Percentiles rank a stretch among this genome's conserved stretches.
Evolutionary conservation across 495 filamentous ascomycete species (phyloP).

Genomic region (Gamarada debralockiae): DNA sequence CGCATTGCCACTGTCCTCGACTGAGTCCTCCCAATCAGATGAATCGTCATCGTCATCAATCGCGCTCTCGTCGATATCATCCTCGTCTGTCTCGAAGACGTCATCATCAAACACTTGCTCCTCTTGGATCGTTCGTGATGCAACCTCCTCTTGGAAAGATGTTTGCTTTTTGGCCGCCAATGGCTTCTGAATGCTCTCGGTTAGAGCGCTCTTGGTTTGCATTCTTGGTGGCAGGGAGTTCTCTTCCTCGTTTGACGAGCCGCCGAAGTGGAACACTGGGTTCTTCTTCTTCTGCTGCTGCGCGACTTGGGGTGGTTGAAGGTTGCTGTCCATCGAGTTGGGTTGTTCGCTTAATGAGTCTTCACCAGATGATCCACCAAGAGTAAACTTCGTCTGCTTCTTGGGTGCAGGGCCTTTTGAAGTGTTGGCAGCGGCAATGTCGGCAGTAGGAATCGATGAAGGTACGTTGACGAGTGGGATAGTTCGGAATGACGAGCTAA

Average conservation of each 20-base stretch:
- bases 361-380: constrained; percentile 50
- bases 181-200: constrained; percentile 42
- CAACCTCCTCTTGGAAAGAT: constrained; percentile 78
- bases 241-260: constrained; percentile 77
- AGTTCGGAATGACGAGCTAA: constrained; percentile 70
- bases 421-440: constrained; percentile 14
- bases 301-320: constrained; percentile 37
- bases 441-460: constrained; percentile 40
- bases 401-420: constrained; percentile 45
- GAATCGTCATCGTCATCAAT: constrained; percentile 88
- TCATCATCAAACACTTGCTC: constrained; percentile 60
- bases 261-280: constrained; percentile 73
- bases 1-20: constrained; percentile 79
- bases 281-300: constrained; percentile 52
- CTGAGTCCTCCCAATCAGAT: constrained; percentile 88
- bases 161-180: constrained; percentile 68
- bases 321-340: constrained; percentile 37
- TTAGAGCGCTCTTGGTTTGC: constrained; percentile 48
- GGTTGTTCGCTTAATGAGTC: constrained; percentile 38
- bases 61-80: constrained; percentile 71
- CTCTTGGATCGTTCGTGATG: constrained; percentile 56
- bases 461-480: constrained; percentile 37
- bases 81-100: constrained; percentile 69
- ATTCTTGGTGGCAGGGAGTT: constrained; percentile 73
- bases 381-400: constrained; percentile 48